Conservation (phyloP, 1,139 yeast species). For the Scheffersomyces parashehatae region DNA sequence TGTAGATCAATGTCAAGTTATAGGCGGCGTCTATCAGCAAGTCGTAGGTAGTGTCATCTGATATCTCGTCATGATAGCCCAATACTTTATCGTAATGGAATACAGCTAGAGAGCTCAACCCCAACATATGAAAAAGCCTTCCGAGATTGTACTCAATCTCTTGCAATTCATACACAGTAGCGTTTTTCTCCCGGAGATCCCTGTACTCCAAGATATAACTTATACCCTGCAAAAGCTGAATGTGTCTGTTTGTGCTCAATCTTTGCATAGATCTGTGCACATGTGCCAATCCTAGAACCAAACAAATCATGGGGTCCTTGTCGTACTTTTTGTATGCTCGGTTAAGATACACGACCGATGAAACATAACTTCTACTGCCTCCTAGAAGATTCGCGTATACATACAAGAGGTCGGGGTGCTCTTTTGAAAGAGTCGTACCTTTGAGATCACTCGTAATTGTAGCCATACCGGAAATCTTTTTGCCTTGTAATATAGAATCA, state of each 20-base stretch:
- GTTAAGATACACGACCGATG: slow-evolving; percentile 69
- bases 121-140: slow-evolving; percentile 79
- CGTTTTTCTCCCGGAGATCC: slow-evolving; percentile 37
- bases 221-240: slow-evolving; percentile 84
- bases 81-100: slow-evolving; percentile 71
- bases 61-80: slow-evolving; percentile 24
- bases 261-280: slow-evolving; percentile 94
- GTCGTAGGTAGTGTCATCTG: slow-evolving; percentile 44
- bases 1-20: slow-evolving; percentile 74
- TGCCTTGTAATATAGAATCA: slow-evolving; percentile 61
- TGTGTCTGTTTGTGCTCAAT: slow-evolving; percentile 78
- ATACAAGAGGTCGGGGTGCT: slow-evolving; percentile 71
- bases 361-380: slow-evolving; percentile 78
- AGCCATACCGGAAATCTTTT: slow-evolving; percentile 74
- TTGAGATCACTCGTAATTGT: slow-evolving; percentile 52
- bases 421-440: slow-evolving; percentile 42
- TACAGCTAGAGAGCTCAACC: slow-evolving; percentile 71
- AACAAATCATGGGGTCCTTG: slow-evolving; percentile 75
- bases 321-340: slow-evolving; percentile 64
- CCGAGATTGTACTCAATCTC: slow-evolving; percentile 86
- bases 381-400: slow-evolving; percentile 80
- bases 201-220: slow-evolving; percentile 74
- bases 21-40: slow-evolving; percentile 81
- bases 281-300: slow-evolving; percentile 76
- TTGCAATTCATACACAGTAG: slow-evolving; percentile 58